Conservation (phyloP, 225 moss, liverwort and hornwort genomes). For the Climacium dendroides region DNA sequence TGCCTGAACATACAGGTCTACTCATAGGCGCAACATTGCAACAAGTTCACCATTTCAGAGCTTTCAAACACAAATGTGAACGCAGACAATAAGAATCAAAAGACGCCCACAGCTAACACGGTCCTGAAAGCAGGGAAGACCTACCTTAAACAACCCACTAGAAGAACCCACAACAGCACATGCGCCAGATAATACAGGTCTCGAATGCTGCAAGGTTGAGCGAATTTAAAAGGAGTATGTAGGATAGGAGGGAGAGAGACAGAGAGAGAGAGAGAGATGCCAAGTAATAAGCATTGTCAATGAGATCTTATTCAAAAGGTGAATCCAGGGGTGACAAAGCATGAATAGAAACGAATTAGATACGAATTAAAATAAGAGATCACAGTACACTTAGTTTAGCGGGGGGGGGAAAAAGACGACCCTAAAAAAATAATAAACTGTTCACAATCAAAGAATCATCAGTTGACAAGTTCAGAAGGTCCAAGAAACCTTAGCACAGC, state of each 20-base stretch:
- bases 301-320: slow-evolving; percentile 10
- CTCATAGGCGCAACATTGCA: not conserved
- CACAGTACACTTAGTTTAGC: not conserved
- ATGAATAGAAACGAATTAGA: not conserved
- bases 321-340: not conserved
- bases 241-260: not conserved
- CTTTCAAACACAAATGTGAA: not conserved
- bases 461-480: not conserved
- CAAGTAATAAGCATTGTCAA: not conserved
- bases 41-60: not conserved
- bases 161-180: not conserved
- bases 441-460: slow-evolving; percentile 28
- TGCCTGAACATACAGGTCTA: not conserved
- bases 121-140: not conserved
- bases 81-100: not conserved
- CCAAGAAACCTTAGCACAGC: not conserved
- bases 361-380: not conserved
- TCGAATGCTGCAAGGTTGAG: not conserved
- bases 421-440: slow-evolving; percentile 6
- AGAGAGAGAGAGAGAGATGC: not conserved
- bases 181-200: not conserved
- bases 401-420: not conserved
- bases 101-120: not conserved
- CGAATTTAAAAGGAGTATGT: too few relatives aligned
- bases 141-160: too few relatives aligned